These are phyloP conservation scores for Henckelia pumila DNA, from an alignment of 257 asterid genomes.

Conservation along the genomic window DNA sequence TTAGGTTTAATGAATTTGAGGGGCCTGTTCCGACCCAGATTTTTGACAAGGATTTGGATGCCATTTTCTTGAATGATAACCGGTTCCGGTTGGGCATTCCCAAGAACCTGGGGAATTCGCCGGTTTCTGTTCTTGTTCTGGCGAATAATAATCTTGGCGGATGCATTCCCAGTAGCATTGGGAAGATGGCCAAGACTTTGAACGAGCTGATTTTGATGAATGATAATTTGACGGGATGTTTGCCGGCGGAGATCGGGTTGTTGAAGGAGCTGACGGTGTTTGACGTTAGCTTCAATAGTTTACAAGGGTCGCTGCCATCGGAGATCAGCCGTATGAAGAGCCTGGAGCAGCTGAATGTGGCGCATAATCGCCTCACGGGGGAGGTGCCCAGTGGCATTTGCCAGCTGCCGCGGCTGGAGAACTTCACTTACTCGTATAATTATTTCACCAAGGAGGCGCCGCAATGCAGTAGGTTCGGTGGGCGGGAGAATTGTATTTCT, in stretches of 20 bases:
- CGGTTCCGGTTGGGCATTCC: conserved; percentile 48
- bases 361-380: conserved; percentile 44
- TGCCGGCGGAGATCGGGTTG: conserved; percentile 52
- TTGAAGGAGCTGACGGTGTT: conserved; percentile 47
- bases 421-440: conserved; percentile 46
- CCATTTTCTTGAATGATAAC: conserved; percentile 43
- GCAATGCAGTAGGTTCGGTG: conserved; percentile 39
- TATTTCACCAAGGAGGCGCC: conserved; percentile 49
- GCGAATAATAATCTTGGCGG: conserved; percentile 56
- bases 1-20: conserved; percentile 55
- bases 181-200: conserved; percentile 45
- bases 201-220: conserved; percentile 52
- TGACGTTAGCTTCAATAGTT: conserved; percentile 44
- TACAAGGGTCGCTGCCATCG: conserved; percentile 45
- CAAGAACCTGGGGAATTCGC: conserved; percentile 49
- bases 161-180: conserved; percentile 53
- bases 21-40: conserved; percentile 46
- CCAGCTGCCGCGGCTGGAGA: conserved; percentile 51
- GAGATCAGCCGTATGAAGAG: conserved; percentile 43
- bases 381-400: conserved; percentile 44
- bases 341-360: conserved; percentile 49
- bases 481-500: conserved; percentile 62
- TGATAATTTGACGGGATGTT: conserved; percentile 48
- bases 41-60: conserved; percentile 48
- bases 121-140: conserved; percentile 48